Base-by-base conservation (phyloP, 768 basidiomycete species). In the Crepidotus variabilis region DNA sequence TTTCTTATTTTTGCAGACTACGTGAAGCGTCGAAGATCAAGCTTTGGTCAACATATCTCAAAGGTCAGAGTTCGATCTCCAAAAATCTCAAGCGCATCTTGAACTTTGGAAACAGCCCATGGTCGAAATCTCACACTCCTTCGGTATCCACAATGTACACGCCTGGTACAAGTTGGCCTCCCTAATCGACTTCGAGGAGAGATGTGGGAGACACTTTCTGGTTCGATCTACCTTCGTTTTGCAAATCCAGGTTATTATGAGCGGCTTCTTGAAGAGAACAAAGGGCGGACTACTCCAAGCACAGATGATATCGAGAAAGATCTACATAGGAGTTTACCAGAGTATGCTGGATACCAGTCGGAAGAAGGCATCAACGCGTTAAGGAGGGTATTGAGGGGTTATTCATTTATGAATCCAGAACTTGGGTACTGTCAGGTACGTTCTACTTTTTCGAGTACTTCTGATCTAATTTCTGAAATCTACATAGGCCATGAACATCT, bases 241-340 rank as follows among this genome's bases (percentile, higher is more conserved):
- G 78, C 84, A 47, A 88, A 94, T 60, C 94, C 92, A 1, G 92
- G 94, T 8, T 80, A 82, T 53, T 99, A 97, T 68, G 78, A 84
- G 11, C 76, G 78, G 7, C 77, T 98, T 14, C 72, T 98, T 4
- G 79, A 84, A 52, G 85, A 92, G 52, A 86, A 94, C 69, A 78
- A 79, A 57, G 94, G 92, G 6, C 82, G 85, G 57, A 87, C 83
- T 20, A 93, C 80, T 50, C 90, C 90, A 8, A 93, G 93, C 61
- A 96, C 95, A 0, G 97, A 99, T 67, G 97, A 99, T 68, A 99
- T 99, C 45, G 97, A 98, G 76, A 99, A 99, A 70, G 97, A 99
- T 69, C 72, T 99, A 23, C 95, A 97, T 71, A 81, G 97, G 34
- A 94, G 92, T 75, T 74, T 99, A 55, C 97, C 97, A 0, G 97